These are phyloP conservation scores for Hypholoma fasciculare DNA, from an alignment of 768 basidiomycete genomes.

Conservation along the genomic window DNA sequence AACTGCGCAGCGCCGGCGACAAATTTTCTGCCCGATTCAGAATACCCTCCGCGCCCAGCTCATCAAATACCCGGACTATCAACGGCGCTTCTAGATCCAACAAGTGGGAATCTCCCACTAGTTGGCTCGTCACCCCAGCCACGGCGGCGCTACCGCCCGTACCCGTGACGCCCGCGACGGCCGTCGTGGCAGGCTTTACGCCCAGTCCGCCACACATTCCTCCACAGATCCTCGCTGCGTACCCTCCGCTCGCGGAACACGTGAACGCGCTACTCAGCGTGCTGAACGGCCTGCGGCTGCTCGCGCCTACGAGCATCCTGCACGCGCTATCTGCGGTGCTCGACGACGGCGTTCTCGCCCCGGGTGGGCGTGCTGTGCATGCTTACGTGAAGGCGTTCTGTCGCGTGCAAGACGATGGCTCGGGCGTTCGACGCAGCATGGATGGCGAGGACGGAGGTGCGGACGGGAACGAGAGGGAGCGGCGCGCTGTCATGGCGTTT, in stretches of 20 bases:
- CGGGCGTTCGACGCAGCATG: neutral
- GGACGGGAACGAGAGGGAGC: constrained; percentile 25
- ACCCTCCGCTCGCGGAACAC: constrained; percentile 72
- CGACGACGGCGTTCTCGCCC: constrained; percentile 47
- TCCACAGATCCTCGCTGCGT: constrained; percentile 69
- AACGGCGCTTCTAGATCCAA: constrained; percentile 14
- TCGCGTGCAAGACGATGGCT: neutral
- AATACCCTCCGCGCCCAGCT: constrained; percentile 18
- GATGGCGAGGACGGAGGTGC: constrained; percentile 13
- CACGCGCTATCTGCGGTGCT: constrained; percentile 48
- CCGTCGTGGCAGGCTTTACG: constrained; percentile 19
- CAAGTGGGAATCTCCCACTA: constrained; percentile 38
- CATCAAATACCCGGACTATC: constrained; percentile 8
- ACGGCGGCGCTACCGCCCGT: constrained; percentile 27
- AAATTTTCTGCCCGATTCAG: constrained; percentile 36
- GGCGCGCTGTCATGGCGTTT: constrained; percentile 41
- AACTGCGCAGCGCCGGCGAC: constrained; percentile 42
- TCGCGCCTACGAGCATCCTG: constrained; percentile 69
- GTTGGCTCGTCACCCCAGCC: constrained; percentile 48
- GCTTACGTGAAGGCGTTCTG: constrained; percentile 37
- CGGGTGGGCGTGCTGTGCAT: constrained; percentile 45
- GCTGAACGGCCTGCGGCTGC: constrained; percentile 79
- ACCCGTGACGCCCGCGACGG: constrained; percentile 23
- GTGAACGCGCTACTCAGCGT: constrained; percentile 73
- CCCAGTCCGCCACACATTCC: constrained; percentile 58